phyloP scores from a whole-genome alignment of 2,329 filamentous ascomycete species.

The Fusarium buharicum region DNA sequence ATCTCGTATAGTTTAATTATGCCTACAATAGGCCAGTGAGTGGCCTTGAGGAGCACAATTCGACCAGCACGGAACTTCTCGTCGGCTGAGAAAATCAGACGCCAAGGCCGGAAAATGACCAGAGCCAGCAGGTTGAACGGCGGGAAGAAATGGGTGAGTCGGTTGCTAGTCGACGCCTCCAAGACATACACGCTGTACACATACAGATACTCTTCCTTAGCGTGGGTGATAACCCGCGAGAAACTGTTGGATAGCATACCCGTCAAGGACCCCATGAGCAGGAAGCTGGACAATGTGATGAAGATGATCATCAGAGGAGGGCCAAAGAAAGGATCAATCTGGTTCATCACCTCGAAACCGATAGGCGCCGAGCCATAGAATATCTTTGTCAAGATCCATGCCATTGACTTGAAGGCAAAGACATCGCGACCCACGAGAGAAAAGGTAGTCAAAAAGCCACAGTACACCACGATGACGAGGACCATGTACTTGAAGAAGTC shows the following conservation, averaged over 20 bases:
- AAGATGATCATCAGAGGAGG: constrained; percentile 76
- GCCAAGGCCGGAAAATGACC: constrained; percentile 75
- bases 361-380: constrained; percentile 82
- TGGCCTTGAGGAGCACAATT: constrained; percentile 70
- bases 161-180: constrained; percentile 73
- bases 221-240: constrained; percentile 70
- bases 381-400: constrained; percentile 80
- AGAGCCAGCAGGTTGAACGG: constrained; percentile 80
- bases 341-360: constrained; percentile 74
- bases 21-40: constrained; percentile 75
- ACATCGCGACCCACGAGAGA: constrained; percentile 77
- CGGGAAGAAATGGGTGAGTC: constrained; percentile 76
- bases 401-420: constrained; percentile 74
- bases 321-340: constrained; percentile 68
- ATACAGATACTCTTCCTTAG: constrained; percentile 81
- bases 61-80: constrained; percentile 69
- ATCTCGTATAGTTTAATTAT: constrained; percentile 75
- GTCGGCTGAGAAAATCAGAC: constrained; percentile 73
- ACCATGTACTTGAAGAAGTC: constrained; percentile 89
- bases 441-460: constrained; percentile 90
- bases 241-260: constrained; percentile 83
- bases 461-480: constrained; percentile 81
- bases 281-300: constrained; percentile 79
- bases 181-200: constrained; percentile 75
- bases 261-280: constrained; percentile 81